These are phyloP conservation scores for Sugiyamaella grinbergsii DNA, from an alignment of 1,139 yeast species.

Conservation along the genomic window DNA sequence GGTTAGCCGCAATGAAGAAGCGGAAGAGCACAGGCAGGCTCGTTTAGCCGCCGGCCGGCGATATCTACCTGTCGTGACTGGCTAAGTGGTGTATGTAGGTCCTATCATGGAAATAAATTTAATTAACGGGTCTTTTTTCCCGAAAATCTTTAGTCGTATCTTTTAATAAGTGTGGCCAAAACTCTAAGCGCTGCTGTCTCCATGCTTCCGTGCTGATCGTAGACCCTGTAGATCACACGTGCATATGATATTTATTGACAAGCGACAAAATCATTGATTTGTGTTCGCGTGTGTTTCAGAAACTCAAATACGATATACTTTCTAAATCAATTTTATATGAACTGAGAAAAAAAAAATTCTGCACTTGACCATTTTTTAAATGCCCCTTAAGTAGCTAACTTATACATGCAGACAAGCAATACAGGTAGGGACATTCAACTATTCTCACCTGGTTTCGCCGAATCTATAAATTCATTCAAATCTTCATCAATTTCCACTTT, in stretches of 20 bases:
- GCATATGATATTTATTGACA: too few relatives aligned
- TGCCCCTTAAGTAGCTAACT: too few relatives aligned
- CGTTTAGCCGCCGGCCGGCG: slow-evolving; percentile 9
- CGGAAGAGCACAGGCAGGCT: neutral
- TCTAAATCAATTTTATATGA: too few relatives aligned
- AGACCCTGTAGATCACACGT: neutral
- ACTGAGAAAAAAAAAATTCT: too few relatives aligned
- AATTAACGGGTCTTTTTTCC: too few relatives aligned
- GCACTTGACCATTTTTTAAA: too few relatives aligned
- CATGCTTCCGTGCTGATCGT: too few relatives aligned
- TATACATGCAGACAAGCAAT: too few relatives aligned
- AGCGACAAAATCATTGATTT: neutral
- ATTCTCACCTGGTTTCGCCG: neutral
- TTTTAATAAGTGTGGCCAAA: neutral
- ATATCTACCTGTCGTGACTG: neutral
- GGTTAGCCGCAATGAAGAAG: neutral
- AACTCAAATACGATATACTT: neutral
- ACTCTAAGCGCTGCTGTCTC: too few relatives aligned
- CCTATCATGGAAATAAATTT: too few relatives aligned
- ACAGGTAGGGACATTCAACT: too few relatives aligned
- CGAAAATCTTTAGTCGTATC: too few relatives aligned
- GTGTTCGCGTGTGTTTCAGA: neutral
- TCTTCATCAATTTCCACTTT: neutral
- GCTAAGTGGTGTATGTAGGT: neutral
- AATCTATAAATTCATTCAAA: neutral